Base-by-base conservation (phyloP, 306 rosid species). In the Myrica gale region DNA sequence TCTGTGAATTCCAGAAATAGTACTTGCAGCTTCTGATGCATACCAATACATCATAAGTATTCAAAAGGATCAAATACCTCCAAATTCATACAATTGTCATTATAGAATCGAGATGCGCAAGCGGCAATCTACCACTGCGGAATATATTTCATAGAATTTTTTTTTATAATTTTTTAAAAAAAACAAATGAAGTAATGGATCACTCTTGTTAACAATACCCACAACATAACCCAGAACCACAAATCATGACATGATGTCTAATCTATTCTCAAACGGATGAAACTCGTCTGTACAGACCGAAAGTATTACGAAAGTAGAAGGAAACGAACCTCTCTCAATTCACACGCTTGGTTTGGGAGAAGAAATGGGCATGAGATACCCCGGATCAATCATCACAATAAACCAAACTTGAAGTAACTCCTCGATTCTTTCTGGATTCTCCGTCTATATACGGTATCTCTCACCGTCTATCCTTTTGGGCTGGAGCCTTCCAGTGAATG, bases 401-500 rank as follows among this genome's bases (percentile, higher is more conserved):
- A 66, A 66, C 48, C 50, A 42, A 16, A 42, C 41, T 13, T 9
- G 32, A 66, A 66, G 50, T 23, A 66, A 66, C 15, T 9, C 11
- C 3, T 50, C 6, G 21, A 5, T 44, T 20, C 62, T 56, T 9
- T 61, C 20, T 9, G 13, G 16, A 48, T 48, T 39, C 69, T 56
- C 62, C 21, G 37, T 9, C 26, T 48, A 48, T 16, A 48, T 48
- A 48, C 12, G 52, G 52, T 3, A 10, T 57, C 39, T 21, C 39
- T 57, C 39, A 7, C 32, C 17, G 13, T 37, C 47, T 62, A 0
- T 7, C 23, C 50, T 42, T 9, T 65, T 8, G 15, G 7, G 23
- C 23, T 60, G 41, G 44, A 60, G 67, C 5, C 67, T 60, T 60
- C 67, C 67, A 65, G 48, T 65, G 44, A 48, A 65, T 42, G 69